These are phyloP conservation scores for Pyrenula aspistea DNA, from an alignment of 495 filamentous ascomycete genomes.

Conservation along the genomic window DNA sequence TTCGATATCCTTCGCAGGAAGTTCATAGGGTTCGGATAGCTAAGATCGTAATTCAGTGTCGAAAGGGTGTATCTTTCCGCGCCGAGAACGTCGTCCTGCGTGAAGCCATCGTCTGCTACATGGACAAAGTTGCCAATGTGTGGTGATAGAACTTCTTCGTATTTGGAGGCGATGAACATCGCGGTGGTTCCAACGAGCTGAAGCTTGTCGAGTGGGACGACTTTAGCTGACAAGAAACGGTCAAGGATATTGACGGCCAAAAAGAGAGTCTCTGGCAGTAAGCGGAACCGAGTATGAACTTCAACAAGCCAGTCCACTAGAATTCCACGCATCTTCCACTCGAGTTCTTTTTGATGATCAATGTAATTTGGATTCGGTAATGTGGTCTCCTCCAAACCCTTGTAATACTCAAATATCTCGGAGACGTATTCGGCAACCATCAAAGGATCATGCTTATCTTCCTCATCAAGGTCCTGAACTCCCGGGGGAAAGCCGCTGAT, in stretches of 20 bases:
- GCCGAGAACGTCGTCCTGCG: constrained; percentile 91
- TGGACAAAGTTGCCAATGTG: constrained; percentile 95
- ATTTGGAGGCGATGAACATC: constrained; percentile 98
- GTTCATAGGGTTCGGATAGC: constrained; percentile 99
- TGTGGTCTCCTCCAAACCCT: constrained; percentile 70
- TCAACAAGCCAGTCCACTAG: constrained; percentile 98
- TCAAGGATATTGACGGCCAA: constrained; percentile 97
- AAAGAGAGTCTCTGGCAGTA: constrained; percentile 96
- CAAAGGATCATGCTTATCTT: constrained; percentile 83
- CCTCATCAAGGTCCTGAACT: constrained; percentile 62
- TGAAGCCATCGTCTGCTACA: constrained; percentile 92
- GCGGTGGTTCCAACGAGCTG: constrained; percentile 95
- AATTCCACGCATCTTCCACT: constrained; percentile 98
- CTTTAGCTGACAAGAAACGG: constrained; percentile 85
- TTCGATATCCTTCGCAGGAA: constrained; percentile 97
- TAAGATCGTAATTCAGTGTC: constrained; percentile 90
- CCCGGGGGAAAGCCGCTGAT: constrained; percentile 31
- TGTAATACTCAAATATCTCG: constrained; percentile 96
- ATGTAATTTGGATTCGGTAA: constrained; percentile 91
- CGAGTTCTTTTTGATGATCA: constrained; percentile 79
- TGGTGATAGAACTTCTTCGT: constrained; percentile 93
- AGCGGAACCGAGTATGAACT: constrained; percentile 91
- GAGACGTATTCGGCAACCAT: constrained; percentile 97
- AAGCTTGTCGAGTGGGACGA: constrained; percentile 87
- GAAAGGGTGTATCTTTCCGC: constrained; percentile 87